Conservation (phyloP, 495 filamentous ascomycete species). For the Neurospora pannonica region DNA sequence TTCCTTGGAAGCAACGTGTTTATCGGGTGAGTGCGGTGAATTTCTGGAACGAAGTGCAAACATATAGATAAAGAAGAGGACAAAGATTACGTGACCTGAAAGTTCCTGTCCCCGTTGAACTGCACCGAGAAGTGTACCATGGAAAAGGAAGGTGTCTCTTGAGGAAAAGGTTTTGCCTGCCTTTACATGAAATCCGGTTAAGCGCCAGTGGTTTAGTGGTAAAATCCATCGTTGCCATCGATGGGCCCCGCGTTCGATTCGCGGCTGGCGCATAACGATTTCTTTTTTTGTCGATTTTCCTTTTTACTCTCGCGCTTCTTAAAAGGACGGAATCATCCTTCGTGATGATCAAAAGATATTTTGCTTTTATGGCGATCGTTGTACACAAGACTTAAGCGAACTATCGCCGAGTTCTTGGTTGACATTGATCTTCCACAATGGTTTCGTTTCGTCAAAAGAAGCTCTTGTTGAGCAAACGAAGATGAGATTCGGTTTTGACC, state of each 20-base stretch:
- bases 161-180: too few species aligned
- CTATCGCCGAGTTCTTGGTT: neutral
- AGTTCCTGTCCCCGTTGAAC: too few species aligned
- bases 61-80: neutral
- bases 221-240: conserved; percentile 47
- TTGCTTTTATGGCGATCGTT: neutral
- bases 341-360: too few species aligned
- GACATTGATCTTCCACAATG: neutral
- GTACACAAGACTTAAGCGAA: neutral
- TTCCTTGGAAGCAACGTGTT: too few species aligned
- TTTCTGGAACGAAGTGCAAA: neutral
- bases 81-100: neutral
- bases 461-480: neutral
- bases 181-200: neutral
- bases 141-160: too few species aligned
- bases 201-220: conserved; percentile 39
- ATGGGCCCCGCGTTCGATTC: conserved; percentile 45
- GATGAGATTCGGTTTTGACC: neutral
- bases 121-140: too few species aligned
- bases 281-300: neutral
- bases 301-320: neutral
- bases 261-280: conserved; percentile 29
- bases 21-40: neutral
- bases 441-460: neutral
- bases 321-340: neutral